Evolutionary conservation across 1,139 yeast species (phyloP), one percentile per base, ranked within the genome.

Genomic region (Debaryomyces nepalensis): DNA sequence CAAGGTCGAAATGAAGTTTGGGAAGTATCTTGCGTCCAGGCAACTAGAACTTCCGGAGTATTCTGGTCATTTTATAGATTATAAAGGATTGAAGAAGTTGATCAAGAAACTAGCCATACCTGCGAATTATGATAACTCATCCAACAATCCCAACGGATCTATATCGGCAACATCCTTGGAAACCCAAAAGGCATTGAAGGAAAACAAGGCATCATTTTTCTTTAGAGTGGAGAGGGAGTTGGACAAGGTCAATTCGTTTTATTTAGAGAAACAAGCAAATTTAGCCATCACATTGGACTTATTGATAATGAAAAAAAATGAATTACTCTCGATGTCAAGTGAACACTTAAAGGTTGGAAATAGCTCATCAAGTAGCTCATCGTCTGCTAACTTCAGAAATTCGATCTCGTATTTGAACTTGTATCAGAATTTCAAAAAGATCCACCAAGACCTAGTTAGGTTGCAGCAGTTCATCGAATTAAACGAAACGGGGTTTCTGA

Each of bases 1-100:
- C 6, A 20, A 14, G 22, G 22, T 18, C 19, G 30, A 20, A 12
- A 78, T 78, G 99, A 93, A 93, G 75, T 93, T 89, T 65, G 99
- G 98, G 43, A 93, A 93, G 66, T 87, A 90, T 61, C 76, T 93
- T 62, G 98, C 96, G 50, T 87, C 95, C 34, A 81, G 97, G 63
- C 97, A 89, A 68, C 75, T 93, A 53, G 98, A 93, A 64, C 74
- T 93, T 44, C 98, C 98, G 7, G 98, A 93, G 63, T 93, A 93
- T 64, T 82, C 95, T 36, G 91, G 93, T 37, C 87, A 88, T 61
- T 93, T 93, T 68, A 91, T 93, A 61, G 91, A 93, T 67, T 93
- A 93, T 66, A 93, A 93, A 69, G 95, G 95, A 4, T 70, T 93
- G 46, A 93, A 93, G 64, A 88, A 87, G 61, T 69, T 86, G 46